These are phyloP conservation scores for Pichia sp. DNA, from an alignment of 1,139 yeast species.

Conservation along the genomic window DNA sequence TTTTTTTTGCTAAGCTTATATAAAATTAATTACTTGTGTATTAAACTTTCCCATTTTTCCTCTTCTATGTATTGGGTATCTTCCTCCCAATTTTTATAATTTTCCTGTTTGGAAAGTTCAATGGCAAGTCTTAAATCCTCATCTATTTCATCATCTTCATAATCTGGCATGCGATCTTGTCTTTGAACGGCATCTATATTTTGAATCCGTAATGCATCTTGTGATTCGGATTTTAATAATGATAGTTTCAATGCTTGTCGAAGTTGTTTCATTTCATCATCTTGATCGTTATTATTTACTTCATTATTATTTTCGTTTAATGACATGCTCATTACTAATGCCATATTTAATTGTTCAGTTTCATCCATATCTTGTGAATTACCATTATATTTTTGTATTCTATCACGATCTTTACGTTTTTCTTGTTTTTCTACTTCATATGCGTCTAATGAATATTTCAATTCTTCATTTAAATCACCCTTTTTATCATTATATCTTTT, in stretches of 20 bases:
- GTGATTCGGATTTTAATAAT: not conserved
- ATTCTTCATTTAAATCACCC: constrained; percentile 10
- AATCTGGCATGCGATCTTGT: constrained; percentile 3
- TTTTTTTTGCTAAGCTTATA: constrained; percentile 7
- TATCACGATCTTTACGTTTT: constrained; percentile 11
- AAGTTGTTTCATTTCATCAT: constrained; percentile 14
- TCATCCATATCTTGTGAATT: constrained; percentile 15
- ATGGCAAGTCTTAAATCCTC: constrained; percentile 22
- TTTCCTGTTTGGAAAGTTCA: constrained; percentile 21
- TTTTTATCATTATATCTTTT: constrained; percentile 11
- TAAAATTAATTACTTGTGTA: too few relatives aligned
- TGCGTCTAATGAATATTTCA: constrained; percentile 14
- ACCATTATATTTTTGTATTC: constrained; percentile 17
- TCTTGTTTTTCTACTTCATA: constrained; percentile 11
- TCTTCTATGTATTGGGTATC: constrained; percentile 1
- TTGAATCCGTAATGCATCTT: not conserved
- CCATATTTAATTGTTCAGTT: constrained; percentile 22
- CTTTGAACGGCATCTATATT: not conserved
- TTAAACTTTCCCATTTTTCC: constrained; percentile 13
- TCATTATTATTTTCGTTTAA: constrained; percentile 21
- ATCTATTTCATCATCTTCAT: constrained; percentile 12
- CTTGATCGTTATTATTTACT: constrained; percentile 29
- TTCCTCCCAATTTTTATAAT: constrained; percentile 4
- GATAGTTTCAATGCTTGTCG: constrained; percentile 11
- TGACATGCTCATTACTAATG: constrained; percentile 16